Conservation (phyloP, 2,329 filamentous ascomycete species). For the Aspergillus ochraceoroseus region DNA sequence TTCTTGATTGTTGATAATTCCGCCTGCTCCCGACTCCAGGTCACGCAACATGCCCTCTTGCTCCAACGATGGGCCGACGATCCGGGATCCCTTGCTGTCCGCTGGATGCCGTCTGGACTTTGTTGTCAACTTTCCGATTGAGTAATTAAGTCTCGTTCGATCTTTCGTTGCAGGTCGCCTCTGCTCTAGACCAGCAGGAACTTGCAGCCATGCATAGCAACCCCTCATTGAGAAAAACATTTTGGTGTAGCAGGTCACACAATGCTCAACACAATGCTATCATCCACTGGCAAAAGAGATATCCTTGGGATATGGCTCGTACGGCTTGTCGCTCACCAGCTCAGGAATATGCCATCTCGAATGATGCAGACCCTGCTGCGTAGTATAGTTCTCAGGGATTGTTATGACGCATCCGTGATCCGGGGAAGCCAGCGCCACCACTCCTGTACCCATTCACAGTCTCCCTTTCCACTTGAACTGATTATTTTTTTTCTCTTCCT, state of each 20-base stretch:
- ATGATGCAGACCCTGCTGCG: too few relatives aligned
- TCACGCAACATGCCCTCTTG: not conserved
- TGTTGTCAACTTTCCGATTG: too few relatives aligned
- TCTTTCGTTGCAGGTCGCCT: not conserved
- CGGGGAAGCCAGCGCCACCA: slow-evolving; percentile 15
- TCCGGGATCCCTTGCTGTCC: slow-evolving; percentile 1
- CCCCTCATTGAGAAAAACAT: not conserved
- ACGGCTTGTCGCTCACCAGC: too few relatives aligned
- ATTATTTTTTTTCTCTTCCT: slow-evolving; percentile 1
- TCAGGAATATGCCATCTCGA: not conserved
- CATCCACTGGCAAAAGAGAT: not conserved
- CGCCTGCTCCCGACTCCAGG: not conserved
- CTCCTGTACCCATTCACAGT: not conserved
- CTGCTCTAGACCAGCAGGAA: not conserved
- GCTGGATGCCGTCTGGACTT: not conserved
- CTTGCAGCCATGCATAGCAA: not conserved
- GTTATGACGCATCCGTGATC: slow-evolving; percentile 29
- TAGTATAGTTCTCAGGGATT: slow-evolving; percentile 17
- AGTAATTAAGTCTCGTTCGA: not conserved
- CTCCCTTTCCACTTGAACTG: not conserved
- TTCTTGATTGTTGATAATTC: too few relatives aligned
- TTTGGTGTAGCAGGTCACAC: not conserved
- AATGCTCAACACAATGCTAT: not conserved
- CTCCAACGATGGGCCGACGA: not conserved
- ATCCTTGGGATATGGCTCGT: too few relatives aligned